Evolutionary conservation across 1,284 basidiomycete genomes (phyloP), one percentile per base, ranked within the genome.

Genomic region (Boletus austroedulis): DNA sequence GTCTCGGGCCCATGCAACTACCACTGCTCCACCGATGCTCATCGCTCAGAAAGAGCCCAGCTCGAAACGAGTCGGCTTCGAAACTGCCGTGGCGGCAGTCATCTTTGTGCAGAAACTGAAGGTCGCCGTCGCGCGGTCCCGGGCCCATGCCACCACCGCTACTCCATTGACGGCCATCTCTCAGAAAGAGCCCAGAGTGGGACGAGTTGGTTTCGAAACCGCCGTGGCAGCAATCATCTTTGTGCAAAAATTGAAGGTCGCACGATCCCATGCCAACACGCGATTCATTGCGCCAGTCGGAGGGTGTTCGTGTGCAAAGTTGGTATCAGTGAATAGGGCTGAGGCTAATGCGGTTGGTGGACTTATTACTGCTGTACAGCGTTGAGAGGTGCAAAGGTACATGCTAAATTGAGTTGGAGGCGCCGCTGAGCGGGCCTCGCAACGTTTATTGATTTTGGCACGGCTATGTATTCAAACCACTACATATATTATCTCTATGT

Each of bases 61-160:
- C 21, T 50, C 3, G 36, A 65, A 65, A 14, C 56, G 55, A 41
- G 65, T 65, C 29, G 55, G 66, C 38, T 70, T 70, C 15, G 58
- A 65, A 59, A 67, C 66, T 10, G 65, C 61, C 12, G 67, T 69
- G 40, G 62, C 61, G 15, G 66, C 64, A 0, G 52, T 68, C 55
- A 41, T 67, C 55, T 67, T 67, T 54, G 55, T 62, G 6, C 64
- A 65, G 15, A 67, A 60, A 43, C 66, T 70, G 41, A 66, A 68
- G 58, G 47, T 50, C n/a, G 64, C 66, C 19, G 66, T 54, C n/a
- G 66, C 59, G 17, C 58, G 50, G 6, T 50, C 66, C 12, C 62
- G 38, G n/a, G n/a, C n/a, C n/a, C n/a, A n/a, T n/a, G n/a, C n/a
- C n/a, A n/a, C 46, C 31, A 34, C 32, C 36, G 11, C 38, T 24